phyloP scores from a whole-genome alignment of 2,329 filamentous ascomycete genomes.

The Calonectria fujianensis region DNA sequence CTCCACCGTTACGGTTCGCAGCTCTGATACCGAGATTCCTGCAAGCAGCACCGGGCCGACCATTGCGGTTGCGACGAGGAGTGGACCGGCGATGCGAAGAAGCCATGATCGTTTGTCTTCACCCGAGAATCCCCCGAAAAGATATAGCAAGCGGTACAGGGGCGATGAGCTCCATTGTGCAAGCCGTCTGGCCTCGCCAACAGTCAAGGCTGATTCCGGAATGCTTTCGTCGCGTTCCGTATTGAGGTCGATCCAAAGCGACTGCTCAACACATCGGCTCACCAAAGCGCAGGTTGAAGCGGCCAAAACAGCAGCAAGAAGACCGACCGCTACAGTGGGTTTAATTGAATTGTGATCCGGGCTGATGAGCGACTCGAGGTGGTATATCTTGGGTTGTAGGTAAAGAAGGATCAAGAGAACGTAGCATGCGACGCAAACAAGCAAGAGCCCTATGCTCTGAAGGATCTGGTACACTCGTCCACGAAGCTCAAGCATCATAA shows the following conservation, averaged over 20 bases:
- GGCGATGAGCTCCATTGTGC: constrained; percentile 42
- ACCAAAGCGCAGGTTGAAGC: constrained; percentile 36
- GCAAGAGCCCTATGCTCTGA: background rate
- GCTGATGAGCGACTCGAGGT: constrained; percentile 35
- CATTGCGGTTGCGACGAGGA: constrained; percentile 35
- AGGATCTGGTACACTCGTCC: background rate
- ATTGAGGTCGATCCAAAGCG: constrained; percentile 41
- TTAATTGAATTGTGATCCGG: constrained; percentile 28
- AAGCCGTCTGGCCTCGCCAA: constrained; percentile 34
- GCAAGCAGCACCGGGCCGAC: constrained; percentile 42
- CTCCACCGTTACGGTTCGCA: background rate
- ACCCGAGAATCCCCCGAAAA: constrained; percentile 29
- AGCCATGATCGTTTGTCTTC: constrained; percentile 38
- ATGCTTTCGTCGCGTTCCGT: background rate
- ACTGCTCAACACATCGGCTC: constrained; percentile 43
- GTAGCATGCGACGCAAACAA: constrained; percentile 34
- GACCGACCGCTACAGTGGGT: constrained; percentile 38
- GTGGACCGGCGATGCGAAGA: constrained; percentile 30
- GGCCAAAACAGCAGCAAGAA: constrained; percentile 38
- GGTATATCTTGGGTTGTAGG: constrained; percentile 28
- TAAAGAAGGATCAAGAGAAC: constrained; percentile 37
- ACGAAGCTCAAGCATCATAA: background rate
- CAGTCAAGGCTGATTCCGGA: background rate
- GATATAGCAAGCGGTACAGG: constrained; percentile 33
- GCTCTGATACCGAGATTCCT: constrained; percentile 29